phyloP scores from a whole-genome alignment of 805 yeast species.

The Yamadazyma kitorensis region DNA sequence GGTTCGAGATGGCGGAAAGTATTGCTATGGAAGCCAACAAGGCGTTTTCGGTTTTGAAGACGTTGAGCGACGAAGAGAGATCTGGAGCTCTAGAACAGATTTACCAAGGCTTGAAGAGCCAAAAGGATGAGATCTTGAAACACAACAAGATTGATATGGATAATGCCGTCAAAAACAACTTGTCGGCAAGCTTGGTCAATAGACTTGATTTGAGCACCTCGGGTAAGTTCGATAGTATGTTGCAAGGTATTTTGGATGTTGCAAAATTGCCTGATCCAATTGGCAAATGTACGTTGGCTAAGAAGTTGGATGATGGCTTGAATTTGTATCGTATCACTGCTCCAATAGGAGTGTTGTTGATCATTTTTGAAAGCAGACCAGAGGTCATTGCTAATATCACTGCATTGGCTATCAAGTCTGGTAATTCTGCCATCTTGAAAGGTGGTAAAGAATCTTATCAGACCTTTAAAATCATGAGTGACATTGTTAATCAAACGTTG shows the following conservation, averaged over 20 bases:
- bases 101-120: slow-evolving; percentile 60
- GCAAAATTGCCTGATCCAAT: slow-evolving; percentile 88
- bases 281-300: slow-evolving; percentile 81
- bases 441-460: slow-evolving; percentile 94
- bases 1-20: slow-evolving; percentile 11
- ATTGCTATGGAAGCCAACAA: slow-evolving; percentile 70
- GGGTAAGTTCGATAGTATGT: slow-evolving; percentile 90
- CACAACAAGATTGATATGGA: slow-evolving; percentile 79
- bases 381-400: slow-evolving; percentile 98
- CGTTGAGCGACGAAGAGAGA: slow-evolving; percentile 70
- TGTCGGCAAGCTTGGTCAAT: slow-evolving; percentile 72
- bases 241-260: slow-evolving; percentile 91
- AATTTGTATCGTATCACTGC: slow-evolving; percentile 80
- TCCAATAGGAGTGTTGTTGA: slow-evolving; percentile 90
- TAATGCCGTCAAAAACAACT: slow-evolving; percentile 56
- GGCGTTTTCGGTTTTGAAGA: slow-evolving; percentile 83
- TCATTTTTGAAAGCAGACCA: slow-evolving; percentile 95
- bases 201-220: slow-evolving; percentile 78
- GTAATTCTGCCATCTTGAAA: slow-evolving; percentile 93
- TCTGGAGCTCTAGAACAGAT: slow-evolving; percentile 70
- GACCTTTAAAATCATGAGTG: slow-evolving; percentile 81
- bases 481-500: slow-evolving; percentile 61
- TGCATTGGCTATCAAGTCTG: slow-evolving; percentile 92
- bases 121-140: slow-evolving; percentile 59
- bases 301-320: slow-evolving; percentile 85